Conservation (phyloP, 208 protist species). For the Angomonas ambiguus region DNA sequence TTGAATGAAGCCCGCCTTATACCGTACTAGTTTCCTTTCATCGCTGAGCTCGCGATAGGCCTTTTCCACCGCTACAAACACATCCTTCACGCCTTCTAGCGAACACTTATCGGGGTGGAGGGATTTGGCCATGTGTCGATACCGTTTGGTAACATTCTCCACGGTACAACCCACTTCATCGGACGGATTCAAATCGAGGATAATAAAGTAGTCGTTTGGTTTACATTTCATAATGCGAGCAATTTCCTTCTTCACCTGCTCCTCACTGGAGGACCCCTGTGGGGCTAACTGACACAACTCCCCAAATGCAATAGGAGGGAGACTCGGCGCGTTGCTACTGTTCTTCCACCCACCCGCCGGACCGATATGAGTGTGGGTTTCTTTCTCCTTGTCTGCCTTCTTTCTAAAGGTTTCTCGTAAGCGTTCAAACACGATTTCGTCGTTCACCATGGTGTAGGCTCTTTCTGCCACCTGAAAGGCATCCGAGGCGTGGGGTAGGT, state of each 20-base stretch:
- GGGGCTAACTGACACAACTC: slow-evolving; percentile 30
- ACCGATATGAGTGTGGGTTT: background rate
- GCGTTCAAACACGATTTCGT: slow-evolving; percentile 58
- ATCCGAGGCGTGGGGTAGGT: slow-evolving; percentile 55
- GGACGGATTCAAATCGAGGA: slow-evolving; percentile 69
- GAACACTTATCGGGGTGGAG: slow-evolving; percentile 90
- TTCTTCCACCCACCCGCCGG: background rate
- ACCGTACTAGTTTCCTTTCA: background rate
- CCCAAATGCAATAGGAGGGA: slow-evolving; percentile 32
- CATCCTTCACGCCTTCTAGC: slow-evolving; percentile 61
- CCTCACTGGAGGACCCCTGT: slow-evolving; percentile 39
- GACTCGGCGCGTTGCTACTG: slow-evolving; percentile 9
- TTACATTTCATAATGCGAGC: slow-evolving; percentile 70
- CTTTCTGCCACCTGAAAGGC: slow-evolving; percentile 82
- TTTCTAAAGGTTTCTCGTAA: slow-evolving; percentile 67
- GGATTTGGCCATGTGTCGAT: slow-evolving; percentile 75
- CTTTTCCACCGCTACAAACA: slow-evolving; percentile 40
- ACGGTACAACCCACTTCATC: slow-evolving; percentile 43
- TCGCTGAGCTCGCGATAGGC: slow-evolving; percentile 3
- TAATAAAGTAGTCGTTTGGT: slow-evolving; percentile 67
- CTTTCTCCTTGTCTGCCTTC: slow-evolving; percentile 42
- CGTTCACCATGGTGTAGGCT: slow-evolving; percentile 71
- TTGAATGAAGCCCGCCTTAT: background rate
- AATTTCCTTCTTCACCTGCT: slow-evolving; percentile 73
- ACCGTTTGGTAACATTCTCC: slow-evolving; percentile 57